Evolutionary conservation across 148 eudicot species (phyloP), one percentile per base, ranked within the genome.

Genomic region (Chenopodium formosanum): DNA sequence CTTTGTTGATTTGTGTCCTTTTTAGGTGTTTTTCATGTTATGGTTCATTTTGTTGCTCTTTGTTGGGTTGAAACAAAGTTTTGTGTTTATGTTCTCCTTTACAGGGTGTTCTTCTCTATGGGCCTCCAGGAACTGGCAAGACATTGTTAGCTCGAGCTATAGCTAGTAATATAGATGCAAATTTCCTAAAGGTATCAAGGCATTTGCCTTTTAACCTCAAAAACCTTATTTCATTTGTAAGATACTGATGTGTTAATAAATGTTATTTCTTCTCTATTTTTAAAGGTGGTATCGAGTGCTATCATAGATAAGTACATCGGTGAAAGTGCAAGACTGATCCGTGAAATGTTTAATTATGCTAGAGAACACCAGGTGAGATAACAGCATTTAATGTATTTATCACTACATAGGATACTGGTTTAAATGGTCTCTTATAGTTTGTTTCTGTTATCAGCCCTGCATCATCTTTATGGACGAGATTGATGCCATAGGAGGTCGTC

Each of bases 81-180:
- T 11, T 22, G 27, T 3, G 25, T 62, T 20, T 62, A 62, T 0
- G 29, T 27, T 31, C 6, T 66, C 52, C 70, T 78, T 14, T 50
- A 52, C n/a, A 96, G 99, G 98, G 99, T 85, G 99, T 95, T 88
- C 99, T 96, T 84, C 95, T 96, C 16, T 96, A 96, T 86, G 99
- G 99, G 46, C 99, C 99, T 76, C 99, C 98, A 78, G 99, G 99
- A 64, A 96, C 99, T 23, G 99, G 99, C 73, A 96, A 96, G 88
- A 96, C 99, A 52, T 71, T 96, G 85, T 86, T 95, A 85, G 99
- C 99, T 81, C 90, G 98, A 87, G 99, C 99, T 65, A 96, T 96
- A 75, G 99, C 99, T 46, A 96, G 99, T 86, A 94, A 96, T 82
- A 93, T 96, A 67, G 99, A 94, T 86, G 99, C 98, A 53, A 96